Evolutionary conservation across 371 early-diverging fungal species (phyloP).

Genomic region (Apophysomyces trapeziformis): DNA sequence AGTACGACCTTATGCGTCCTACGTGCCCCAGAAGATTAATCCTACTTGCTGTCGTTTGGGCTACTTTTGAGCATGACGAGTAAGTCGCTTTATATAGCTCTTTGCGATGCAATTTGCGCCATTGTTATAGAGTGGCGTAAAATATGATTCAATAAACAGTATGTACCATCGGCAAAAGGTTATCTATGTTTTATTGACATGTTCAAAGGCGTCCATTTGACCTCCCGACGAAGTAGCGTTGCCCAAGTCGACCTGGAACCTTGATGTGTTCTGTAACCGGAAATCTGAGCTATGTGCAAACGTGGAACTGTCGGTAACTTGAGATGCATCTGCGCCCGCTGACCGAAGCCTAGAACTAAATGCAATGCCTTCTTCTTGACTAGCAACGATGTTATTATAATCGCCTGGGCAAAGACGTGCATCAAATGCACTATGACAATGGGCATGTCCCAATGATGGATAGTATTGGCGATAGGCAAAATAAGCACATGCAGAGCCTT

Average conservation of each 20-base stretch:
- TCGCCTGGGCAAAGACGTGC: slow-evolving; percentile 1
- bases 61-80: no score
- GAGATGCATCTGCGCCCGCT: neutral
- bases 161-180: no score
- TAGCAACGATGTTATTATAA: neutral
- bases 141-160: no score
- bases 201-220: neutral
- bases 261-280: neutral
- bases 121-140: no score
- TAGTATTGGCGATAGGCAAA: slow-evolving; percentile 77
- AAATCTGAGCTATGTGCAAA: neutral
- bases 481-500: slow-evolving; percentile 59
- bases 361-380: neutral
- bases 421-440: neutral
- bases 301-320: neutral
- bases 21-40: no score
- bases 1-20: no score
- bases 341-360: neutral
- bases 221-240: neutral
- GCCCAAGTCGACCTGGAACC: neutral
- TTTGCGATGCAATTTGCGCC: no score
- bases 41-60: no score
- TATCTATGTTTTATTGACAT: neutral
- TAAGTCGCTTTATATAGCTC: no score
- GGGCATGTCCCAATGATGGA: slow-evolving; percentile 29